phyloP scores from a whole-genome alignment of 495 filamentous ascomycete genomes.

The Neurospora sp. region DNA sequence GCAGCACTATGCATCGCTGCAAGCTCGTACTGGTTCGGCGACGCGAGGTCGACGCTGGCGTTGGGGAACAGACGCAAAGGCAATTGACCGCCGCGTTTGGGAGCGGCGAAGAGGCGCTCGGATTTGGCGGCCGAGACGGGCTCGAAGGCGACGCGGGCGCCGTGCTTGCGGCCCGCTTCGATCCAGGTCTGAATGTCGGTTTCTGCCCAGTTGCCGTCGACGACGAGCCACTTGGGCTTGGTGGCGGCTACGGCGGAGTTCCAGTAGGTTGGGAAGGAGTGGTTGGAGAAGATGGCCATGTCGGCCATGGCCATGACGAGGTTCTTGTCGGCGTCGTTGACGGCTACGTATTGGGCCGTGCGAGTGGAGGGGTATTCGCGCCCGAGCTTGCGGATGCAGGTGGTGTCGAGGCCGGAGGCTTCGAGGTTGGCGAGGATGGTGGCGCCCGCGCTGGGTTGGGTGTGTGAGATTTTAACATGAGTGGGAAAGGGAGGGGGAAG shows the following conservation, averaged over 20 bases:
- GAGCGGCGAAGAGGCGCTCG: slow-evolving; percentile 49
- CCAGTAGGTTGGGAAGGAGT: slow-evolving; percentile 44
- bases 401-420: slow-evolving; percentile 50
- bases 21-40: slow-evolving; percentile 78
- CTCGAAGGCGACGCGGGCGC: slow-evolving; percentile 65
- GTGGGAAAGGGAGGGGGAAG: neutral
- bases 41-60: slow-evolving; percentile 54
- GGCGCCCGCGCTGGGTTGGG: slow-evolving; percentile 44
- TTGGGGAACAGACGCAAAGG: slow-evolving; percentile 47
- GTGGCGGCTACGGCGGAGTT: slow-evolving; percentile 42
- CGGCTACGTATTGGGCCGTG: slow-evolving; percentile 83
- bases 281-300: slow-evolving; percentile 69
- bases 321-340: slow-evolving; percentile 76
- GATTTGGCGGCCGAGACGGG: slow-evolving; percentile 82
- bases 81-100: slow-evolving; percentile 12
- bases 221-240: slow-evolving; percentile 60
- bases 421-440: slow-evolving; percentile 54
- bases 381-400: slow-evolving; percentile 48
- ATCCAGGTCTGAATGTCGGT: slow-evolving; percentile 53
- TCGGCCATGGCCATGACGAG: slow-evolving; percentile 86
- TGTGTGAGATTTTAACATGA: neutral
- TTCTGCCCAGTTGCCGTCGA: slow-evolving; percentile 75
- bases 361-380: slow-evolving; percentile 37
- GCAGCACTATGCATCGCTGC: slow-evolving; percentile 62
- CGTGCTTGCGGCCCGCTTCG: slow-evolving; percentile 38